Evolutionary conservation across 257 asterid genomes (phyloP), one percentile per base, ranked within the genome.

Genomic region (Parsonsia alboflavescens): DNA sequence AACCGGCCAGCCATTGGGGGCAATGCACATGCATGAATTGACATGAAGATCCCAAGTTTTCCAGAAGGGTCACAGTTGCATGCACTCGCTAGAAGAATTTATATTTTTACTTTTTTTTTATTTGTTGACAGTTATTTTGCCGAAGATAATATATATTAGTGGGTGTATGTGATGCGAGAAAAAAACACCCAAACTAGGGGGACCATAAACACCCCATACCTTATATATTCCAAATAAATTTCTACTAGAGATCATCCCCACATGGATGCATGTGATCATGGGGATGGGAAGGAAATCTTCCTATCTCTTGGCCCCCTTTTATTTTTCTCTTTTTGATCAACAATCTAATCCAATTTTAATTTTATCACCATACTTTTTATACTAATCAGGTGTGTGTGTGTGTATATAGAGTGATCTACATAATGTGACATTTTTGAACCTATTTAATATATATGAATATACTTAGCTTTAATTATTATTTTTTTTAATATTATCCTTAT

Each of bases 221-320:
- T 72, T 65, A 78, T 73, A 70, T 78, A 67, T 78, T 73, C 78
- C 76, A 66, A 78, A 75, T 45, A 73, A 76, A 79, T 52, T 73
- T 59, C 44, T 62, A 50, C 58, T 36, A 59, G 45, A 49, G 72
- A 73, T 79, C 73, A 62, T 77, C 69, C 65, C 76, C 83, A 85
- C 91, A 79, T 85, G 89, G 79, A 67, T 69, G 77, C 90, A 89
- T 86, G 90, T 85, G 89, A 82, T 39, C 70, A 39, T 77, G 79
- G 79, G 86, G 77, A 85, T 89, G 91, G 90, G 89, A 75, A 39
- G 30, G 10, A 74, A 78, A 33, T 85, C 80, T 79, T 80, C 77
- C 65, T 65, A 42, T 78, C 28, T 11, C 26, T 33, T 33, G 39
- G 2, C 11, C 11, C 50, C 50, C 10, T 46, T 46, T 46, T 16